These are phyloP conservation scores for Zostera marina DNA, from an alignment of 116 monocot genomes.

Conservation along the genomic window DNA sequence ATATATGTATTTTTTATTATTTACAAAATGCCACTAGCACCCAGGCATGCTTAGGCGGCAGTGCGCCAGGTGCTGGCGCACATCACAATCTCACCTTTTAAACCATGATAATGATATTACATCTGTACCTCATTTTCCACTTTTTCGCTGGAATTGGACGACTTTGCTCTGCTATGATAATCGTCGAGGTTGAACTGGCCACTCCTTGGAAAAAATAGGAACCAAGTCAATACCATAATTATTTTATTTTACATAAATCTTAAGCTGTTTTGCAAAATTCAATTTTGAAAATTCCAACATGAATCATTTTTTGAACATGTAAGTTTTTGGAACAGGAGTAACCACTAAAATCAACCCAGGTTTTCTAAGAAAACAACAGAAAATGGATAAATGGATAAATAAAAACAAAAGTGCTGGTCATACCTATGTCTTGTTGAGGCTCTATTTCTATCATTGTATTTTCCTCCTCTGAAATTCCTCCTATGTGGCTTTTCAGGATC, in stretches of 20 bases:
- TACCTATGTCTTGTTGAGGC: constrained; percentile 21
- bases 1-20: too few species aligned
- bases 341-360: too few species aligned
- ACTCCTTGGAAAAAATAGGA: constrained; percentile 8
- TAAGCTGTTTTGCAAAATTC: too few species aligned
- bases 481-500: constrained; percentile 33
- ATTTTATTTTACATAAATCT: background rate
- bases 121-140: constrained; percentile 32
- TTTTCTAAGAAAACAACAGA: constrained; percentile 12
- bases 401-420: background rate
- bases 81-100: too few species aligned
- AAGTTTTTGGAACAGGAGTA: too few species aligned
- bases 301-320: too few species aligned
- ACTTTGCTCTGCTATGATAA: constrained; percentile 39
- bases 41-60: too few species aligned
- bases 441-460: constrained; percentile 30
- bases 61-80: too few species aligned
- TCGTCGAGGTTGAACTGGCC: constrained; percentile 13
- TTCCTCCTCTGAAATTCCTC: constrained; percentile 27
- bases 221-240: background rate
- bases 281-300: too few species aligned
- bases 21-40: too few species aligned
- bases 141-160: constrained; percentile 50
- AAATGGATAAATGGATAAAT: constrained; percentile 6
- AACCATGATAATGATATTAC: background rate